Percentiles rank a stretch among this genome's conserved stretches.
Evolutionary conservation across 805 yeast genomes (phyloP).

Genomic region (Candida taoyuanica): DNA sequence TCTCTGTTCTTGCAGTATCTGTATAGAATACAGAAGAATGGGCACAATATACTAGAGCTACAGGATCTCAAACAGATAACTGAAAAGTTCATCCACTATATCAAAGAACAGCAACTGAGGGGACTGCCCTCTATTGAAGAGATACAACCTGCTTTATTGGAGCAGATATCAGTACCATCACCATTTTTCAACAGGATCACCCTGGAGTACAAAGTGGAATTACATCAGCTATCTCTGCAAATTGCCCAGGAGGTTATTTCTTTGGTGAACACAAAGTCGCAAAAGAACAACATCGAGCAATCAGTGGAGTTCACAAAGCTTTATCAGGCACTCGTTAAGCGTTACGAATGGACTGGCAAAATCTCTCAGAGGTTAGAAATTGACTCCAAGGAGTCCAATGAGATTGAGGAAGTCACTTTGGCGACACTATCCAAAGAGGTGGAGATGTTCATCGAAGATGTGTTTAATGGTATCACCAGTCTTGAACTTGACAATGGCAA

Average conservation of each 20-base stretch:
- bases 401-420: conserved; percentile 2
- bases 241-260: conserved; percentile 1
- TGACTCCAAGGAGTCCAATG: conserved; percentile 1
- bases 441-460: not conserved
- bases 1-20: conserved; percentile 2
- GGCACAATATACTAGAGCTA: not conserved
- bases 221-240: conserved; percentile 1
- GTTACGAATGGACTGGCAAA: not conserved
- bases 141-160: not conserved
- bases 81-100: conserved; percentile 6
- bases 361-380: not conserved
- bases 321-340: conserved; percentile 4
- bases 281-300: not conserved
- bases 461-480: not conserved
- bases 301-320: conserved; percentile 4
- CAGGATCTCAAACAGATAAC: conserved; percentile 2
- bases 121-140: conserved; percentile 4
- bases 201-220: not conserved
- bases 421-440: not conserved
- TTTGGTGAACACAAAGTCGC: conserved; percentile 1
- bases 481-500: conserved; percentile 3
- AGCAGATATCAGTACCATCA: not conserved
- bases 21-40: not conserved
- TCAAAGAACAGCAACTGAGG: conserved; percentile 13
- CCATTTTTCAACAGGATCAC: not conserved